Evolutionary conservation across 495 filamentous ascomycete genomes (phyloP).

Genomic region (Neurospora cerealis): DNA sequence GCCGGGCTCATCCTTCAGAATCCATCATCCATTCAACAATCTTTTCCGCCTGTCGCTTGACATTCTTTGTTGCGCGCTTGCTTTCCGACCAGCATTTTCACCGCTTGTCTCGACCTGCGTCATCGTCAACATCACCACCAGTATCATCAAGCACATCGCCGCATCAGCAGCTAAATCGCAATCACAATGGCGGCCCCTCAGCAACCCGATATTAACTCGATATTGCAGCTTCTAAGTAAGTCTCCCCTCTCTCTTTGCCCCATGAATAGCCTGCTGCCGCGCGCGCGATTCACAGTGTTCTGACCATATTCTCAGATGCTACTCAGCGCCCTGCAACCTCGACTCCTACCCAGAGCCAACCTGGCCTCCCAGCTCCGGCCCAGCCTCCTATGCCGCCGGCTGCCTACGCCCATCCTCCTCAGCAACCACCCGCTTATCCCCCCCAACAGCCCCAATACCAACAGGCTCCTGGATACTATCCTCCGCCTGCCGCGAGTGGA

Average conservation of each 20-base stretch:
- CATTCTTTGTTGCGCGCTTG: not conserved
- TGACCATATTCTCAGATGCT: slow-evolving; percentile 8
- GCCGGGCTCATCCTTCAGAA: not conserved
- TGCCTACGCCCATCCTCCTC: slow-evolving; percentile 16
- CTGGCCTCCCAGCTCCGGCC: slow-evolving; percentile 24
- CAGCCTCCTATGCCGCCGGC: slow-evolving; percentile 4
- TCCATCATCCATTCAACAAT: not conserved
- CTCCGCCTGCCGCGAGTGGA: slow-evolving; percentile 58
- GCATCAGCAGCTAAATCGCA: not conserved
- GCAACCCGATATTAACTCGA: slow-evolving; percentile 21
- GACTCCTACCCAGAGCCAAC: slow-evolving; percentile 36
- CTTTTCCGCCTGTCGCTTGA: not conserved
- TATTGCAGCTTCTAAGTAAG: slow-evolving; percentile 15
- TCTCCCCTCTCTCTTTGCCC: not conserved
- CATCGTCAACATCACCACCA: not conserved
- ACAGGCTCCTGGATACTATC: slow-evolving; percentile 43
- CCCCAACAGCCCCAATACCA: slow-evolving; percentile 33
- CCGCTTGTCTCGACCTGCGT: not conserved
- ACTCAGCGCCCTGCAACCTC: slow-evolving; percentile 21
- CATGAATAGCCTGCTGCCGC: not conserved
- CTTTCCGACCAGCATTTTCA: not conserved
- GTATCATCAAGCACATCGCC: not conserved
- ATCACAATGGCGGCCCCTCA: slow-evolving; percentile 19
- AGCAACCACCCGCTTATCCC: slow-evolving; percentile 18
- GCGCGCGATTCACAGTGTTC: not conserved